phyloP scores from a whole-genome alignment of 345 rosid species.

The Populus ilicifolia region DNA sequence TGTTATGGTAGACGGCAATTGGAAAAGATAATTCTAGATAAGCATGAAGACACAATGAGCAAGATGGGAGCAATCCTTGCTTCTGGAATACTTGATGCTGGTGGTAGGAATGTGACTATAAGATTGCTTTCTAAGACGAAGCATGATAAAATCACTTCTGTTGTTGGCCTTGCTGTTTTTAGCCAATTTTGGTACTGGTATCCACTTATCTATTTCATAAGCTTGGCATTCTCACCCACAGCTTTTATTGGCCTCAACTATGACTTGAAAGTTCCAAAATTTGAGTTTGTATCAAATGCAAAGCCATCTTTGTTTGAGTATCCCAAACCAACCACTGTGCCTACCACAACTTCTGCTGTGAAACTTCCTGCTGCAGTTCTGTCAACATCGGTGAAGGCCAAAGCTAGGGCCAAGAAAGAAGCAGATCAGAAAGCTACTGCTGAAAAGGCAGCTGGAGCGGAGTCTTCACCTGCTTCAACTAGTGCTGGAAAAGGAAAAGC shows the following conservation, averaged over 20 bases:
- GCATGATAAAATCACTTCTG: constrained; percentile 92
- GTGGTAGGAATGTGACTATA: constrained; percentile 98
- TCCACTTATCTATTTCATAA: constrained; percentile 90
- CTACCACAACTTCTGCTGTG: constrained; percentile 73
- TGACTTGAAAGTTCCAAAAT: constrained; percentile 88
- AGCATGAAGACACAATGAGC: constrained; percentile 99
- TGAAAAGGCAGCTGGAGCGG: constrained; percentile 57
- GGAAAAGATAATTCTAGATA: constrained; percentile 91
- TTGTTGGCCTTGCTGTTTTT: constrained; percentile 96
- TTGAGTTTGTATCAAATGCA: constrained; percentile 87
- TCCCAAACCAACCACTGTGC: constrained; percentile 85
- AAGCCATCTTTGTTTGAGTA: constrained; percentile 94
- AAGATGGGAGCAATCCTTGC: constrained; percentile 99
- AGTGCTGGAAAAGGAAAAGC: constrained; percentile 69
- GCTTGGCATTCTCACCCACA: constrained; percentile 92
- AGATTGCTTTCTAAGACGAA: constrained; percentile 91
- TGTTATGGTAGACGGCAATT: constrained; percentile 64
- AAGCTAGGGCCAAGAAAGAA: constrained; percentile 94
- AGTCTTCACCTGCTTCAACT: constrained; percentile 37
- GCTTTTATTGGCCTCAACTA: constrained; percentile 92
- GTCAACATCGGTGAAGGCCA: constrained; percentile 96
- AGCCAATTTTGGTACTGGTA: constrained; percentile 99
- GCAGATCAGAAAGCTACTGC: constrained; percentile 82
- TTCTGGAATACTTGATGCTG: constrained; percentile 96
- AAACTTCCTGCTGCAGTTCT: constrained; percentile 97